phyloP scores from a whole-genome alignment of 1,284 basidiomycete genomes.

The Sanguinoderma infundibulare region DNA sequence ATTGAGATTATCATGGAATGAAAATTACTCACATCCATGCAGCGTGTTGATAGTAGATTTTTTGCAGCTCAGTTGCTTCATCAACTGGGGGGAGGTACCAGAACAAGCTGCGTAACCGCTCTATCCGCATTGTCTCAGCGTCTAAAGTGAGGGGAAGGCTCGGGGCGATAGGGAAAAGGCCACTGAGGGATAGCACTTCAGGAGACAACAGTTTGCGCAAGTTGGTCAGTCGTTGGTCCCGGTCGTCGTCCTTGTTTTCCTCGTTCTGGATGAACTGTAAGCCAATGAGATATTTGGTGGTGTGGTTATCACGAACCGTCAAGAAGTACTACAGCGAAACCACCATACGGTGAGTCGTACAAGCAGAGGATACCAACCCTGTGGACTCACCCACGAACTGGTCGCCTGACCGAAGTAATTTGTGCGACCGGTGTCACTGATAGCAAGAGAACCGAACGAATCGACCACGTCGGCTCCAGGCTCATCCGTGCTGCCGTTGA shows the following conservation, averaged over 20 bases:
- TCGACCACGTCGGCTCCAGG: conserved; percentile 71
- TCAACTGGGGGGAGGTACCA: conserved; percentile 70
- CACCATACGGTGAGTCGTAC: neutral
- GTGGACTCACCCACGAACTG: conserved; percentile 69
- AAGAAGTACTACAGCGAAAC: conserved; percentile 63
- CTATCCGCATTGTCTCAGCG: conserved; percentile 42
- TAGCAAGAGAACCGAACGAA: conserved; percentile 76
- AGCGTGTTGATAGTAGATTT: conserved; percentile 69
- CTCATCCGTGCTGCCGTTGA: conserved; percentile 45
- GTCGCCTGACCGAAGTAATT: conserved; percentile 78
- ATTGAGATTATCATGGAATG: neutral
- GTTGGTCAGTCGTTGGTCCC: conserved; percentile 50
- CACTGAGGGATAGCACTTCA: conserved; percentile 64
- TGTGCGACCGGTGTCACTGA: conserved; percentile 67
- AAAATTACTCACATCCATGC: conserved; percentile 69
- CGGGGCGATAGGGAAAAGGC: conserved; percentile 67
- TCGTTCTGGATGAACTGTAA: conserved; percentile 51
- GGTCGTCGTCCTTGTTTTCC: conserved; percentile 55
- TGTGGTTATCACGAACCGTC: conserved; percentile 49
- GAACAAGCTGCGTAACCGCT: conserved; percentile 59
- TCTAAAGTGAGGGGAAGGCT: conserved; percentile 45
- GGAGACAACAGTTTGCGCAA: conserved; percentile 60
- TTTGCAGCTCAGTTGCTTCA: conserved; percentile 61
- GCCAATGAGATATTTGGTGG: conserved; percentile 6
- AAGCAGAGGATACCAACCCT: conserved; percentile 2